Conservation (phyloP, 805 yeast species). For the Saturnispora besseyi region DNA sequence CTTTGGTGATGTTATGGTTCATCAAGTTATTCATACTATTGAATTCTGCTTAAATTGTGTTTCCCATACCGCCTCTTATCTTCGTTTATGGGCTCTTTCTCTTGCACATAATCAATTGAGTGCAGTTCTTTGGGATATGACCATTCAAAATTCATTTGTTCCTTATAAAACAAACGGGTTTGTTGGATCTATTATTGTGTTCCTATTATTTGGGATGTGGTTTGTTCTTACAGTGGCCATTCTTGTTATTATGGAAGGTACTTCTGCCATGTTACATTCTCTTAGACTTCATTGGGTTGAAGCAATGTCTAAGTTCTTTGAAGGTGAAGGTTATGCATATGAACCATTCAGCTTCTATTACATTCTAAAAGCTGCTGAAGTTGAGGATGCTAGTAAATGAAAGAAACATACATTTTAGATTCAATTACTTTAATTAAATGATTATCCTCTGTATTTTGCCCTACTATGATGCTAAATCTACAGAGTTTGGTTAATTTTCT, state of each 20-base stretch:
- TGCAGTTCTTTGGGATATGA: conserved; percentile 69
- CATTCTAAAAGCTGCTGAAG: conserved; percentile 17
- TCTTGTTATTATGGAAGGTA: conserved; percentile 72
- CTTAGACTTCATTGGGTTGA: conserved; percentile 77
- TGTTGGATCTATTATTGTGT: conserved; percentile 48
- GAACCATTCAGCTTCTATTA: conserved; percentile 49
- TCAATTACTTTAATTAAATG: not conserved
- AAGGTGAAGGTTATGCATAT: conserved; percentile 65
- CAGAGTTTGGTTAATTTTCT: not conserved
- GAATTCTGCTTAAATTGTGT: conserved; percentile 75
- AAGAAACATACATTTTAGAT: not conserved
- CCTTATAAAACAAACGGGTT: conserved; percentile 39
- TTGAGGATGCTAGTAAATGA: conserved; percentile 1
- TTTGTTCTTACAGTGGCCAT: conserved; percentile 60
- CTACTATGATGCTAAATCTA: not conserved
- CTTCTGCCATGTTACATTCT: conserved; percentile 76
- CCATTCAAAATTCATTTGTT: conserved; percentile 50
- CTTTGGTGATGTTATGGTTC: conserved; percentile 66
- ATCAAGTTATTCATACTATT: conserved; percentile 73
- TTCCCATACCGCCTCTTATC: conserved; percentile 70
- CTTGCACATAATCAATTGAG: conserved; percentile 76
- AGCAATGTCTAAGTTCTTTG: conserved; percentile 71
- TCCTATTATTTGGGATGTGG: conserved; percentile 65
- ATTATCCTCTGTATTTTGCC: not conserved
- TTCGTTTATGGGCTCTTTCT: conserved; percentile 72